A percentile compares a stretch with the other conserved stretches of the same genome.
Conservation (phyloP, 2,329 filamentous ascomycete genomes). For the Colletotrichum liriopes region DNA sequence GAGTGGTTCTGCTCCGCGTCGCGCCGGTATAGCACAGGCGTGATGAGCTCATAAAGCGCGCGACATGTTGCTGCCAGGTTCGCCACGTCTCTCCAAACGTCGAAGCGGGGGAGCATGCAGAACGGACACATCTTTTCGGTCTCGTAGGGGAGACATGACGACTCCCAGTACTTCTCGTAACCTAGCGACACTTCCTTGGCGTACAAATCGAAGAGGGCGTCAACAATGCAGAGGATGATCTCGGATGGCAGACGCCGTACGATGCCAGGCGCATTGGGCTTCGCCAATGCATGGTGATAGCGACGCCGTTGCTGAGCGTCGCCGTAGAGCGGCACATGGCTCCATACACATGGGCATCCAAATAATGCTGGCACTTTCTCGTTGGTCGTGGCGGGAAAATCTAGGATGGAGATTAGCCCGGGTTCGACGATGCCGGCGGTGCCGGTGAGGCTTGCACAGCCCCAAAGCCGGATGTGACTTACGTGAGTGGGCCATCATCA, state of each 20-base stretch:
- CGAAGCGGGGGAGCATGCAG: constrained; percentile 42
- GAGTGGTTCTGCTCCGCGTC: constrained; percentile 36
- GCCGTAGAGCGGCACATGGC: constrained; percentile 40
- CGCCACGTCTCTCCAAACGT: constrained; percentile 38
- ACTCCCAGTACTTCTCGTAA: constrained; percentile 41
- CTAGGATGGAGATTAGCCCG: background rate
- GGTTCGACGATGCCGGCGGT: background rate
- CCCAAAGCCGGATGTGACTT: background rate
- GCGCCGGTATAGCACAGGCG: constrained; percentile 31
- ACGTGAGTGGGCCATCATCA: constrained; percentile 20
- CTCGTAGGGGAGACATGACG: constrained; percentile 39
- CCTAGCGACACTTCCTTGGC: constrained; percentile 34
- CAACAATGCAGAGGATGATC: constrained; percentile 39
- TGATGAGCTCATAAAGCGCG: constrained; percentile 29
- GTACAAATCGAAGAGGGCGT: constrained; percentile 35
- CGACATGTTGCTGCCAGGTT: constrained; percentile 37
- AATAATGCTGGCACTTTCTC: constrained; percentile 35
- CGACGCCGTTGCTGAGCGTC: constrained; percentile 10
- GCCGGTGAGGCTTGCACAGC: background rate
- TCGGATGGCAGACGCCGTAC: constrained; percentile 32
- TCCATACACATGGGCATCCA: constrained; percentile 39
- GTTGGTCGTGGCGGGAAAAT: constrained; percentile 15
- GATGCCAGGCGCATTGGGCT: constrained; percentile 23
- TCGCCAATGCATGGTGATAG: constrained; percentile 22
- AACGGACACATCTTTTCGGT: constrained; percentile 35